phyloP scores from a whole-genome alignment of 176 grass and related monocot species.

The Cenchrus purpureus region DNA sequence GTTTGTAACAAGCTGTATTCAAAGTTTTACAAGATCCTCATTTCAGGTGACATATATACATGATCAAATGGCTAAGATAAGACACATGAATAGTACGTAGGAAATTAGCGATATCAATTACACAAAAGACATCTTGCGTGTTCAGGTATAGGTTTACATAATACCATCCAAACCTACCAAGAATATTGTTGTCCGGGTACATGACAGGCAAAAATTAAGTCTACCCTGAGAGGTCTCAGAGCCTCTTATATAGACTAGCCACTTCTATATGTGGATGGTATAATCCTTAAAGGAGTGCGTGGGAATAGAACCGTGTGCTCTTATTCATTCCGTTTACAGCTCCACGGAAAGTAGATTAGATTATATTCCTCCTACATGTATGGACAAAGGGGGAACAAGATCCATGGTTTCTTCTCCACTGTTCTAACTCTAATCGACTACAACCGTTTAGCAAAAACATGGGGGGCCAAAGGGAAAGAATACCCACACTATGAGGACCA shows the following conservation, averaged over 20 bases:
- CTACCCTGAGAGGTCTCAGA: conserved; percentile 16
- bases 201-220: conserved; percentile 29
- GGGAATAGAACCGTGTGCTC: conserved; percentile 28
- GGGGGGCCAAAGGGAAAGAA: not conserved
- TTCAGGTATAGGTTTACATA: not conserved
- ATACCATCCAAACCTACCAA: not conserved
- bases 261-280: conserved; percentile 26
- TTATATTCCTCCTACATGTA: conserved; percentile 44
- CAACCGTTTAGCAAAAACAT: conserved; percentile 13
- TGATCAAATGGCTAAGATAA: not conserved
- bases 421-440: conserved; percentile 24
- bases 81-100: not conserved
- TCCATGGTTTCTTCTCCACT: conserved; percentile 31
- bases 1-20: not conserved
- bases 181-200: not conserved
- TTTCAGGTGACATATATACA: not conserved
- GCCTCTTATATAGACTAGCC: not conserved
- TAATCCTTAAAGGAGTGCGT: conserved; percentile 23
- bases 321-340: conserved; percentile 31
- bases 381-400: conserved; percentile 29
- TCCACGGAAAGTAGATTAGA: conserved; percentile 36
- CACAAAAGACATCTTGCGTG: not conserved
- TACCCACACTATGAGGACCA: not conserved
- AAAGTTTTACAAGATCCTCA: not conserved
- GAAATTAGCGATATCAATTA: not conserved